phyloP scores from a whole-genome alignment of 164 flowering plant species.

The Sextonia rubra region DNA sequence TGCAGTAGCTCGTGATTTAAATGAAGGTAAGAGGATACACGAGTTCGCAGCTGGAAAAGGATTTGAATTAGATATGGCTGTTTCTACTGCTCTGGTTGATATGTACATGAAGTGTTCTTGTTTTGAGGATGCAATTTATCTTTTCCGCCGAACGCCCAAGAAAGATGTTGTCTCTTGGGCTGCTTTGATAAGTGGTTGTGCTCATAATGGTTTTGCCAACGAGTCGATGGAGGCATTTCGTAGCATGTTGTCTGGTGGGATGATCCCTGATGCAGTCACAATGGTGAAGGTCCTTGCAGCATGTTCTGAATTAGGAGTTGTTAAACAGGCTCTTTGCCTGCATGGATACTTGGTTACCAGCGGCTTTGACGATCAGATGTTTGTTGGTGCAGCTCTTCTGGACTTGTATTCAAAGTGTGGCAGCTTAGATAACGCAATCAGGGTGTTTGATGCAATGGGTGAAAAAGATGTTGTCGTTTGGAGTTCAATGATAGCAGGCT shows the following conservation, averaged over 20 bases:
- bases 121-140: conserved; percentile 36
- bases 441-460: conserved; percentile 25
- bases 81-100: conserved; percentile 57
- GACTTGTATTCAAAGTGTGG: conserved; percentile 63
- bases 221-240: conserved; percentile 38
- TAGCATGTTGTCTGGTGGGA: conserved; percentile 32
- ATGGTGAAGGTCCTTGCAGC: conserved; percentile 49
- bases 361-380: conserved; percentile 37
- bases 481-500: conserved; percentile 55
- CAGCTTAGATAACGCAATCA: conserved; percentile 33
- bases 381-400: conserved; percentile 46
- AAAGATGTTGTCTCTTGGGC: conserved; percentile 58
- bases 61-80: conserved; percentile 35
- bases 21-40: conserved; percentile 46
- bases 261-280: conserved; percentile 45
- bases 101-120: conserved; percentile 64
- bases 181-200: conserved; percentile 47
- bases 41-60: conserved; percentile 29
- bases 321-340: conserved; percentile 47
- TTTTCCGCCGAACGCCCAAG: conserved; percentile 35
- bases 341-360: conserved; percentile 39
- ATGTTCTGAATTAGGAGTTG: conserved; percentile 44
- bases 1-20: conserved; percentile 29
- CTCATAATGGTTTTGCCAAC: conserved; percentile 40
- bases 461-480: conserved; percentile 47